Evolutionary conservation across 2,329 filamentous ascomycete genomes (phyloP).

Genomic region (Venturia effusa): DNA sequence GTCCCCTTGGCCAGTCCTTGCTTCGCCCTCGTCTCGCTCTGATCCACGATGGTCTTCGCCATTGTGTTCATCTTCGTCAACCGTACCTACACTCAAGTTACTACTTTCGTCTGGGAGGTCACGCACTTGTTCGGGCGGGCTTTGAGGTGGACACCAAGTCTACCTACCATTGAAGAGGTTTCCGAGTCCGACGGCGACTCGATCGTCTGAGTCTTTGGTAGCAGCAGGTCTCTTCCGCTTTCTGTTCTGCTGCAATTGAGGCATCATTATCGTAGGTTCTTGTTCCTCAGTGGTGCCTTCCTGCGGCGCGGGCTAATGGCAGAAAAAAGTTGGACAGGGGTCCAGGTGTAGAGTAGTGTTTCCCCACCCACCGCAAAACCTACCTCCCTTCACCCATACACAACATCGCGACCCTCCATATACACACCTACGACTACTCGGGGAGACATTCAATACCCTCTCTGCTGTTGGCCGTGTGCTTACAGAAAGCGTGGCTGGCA

Average conservation of each 20-base stretch:
- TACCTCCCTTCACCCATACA: not conserved
- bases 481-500: not conserved
- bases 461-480: not conserved
- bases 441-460: not conserved
- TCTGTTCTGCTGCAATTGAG: not conserved
- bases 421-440: not conserved
- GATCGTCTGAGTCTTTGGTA: not conserved
- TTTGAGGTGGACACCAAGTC: not conserved
- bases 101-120: not conserved
- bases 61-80: not conserved
- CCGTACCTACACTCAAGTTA: not conserved
- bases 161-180: not conserved
- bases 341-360: not conserved
- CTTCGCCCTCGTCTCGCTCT: slow-evolving; percentile 17
- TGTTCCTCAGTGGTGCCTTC: not conserved
- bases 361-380: not conserved
- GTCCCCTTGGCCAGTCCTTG: slow-evolving; percentile 22
- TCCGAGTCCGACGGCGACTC: not conserved
- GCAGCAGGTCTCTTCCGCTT: not conserved
- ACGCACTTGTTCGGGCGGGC: too few relatives aligned
- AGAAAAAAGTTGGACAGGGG: slow-evolving; percentile 1
- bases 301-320: not conserved
- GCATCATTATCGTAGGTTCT: not conserved
- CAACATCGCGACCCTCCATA: not conserved
- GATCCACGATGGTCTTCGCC: not conserved